Evolutionary conservation across 805 yeast genomes (phyloP), one percentile per base, ranked within the genome.

Genomic region (Candida arabinofermentans): DNA sequence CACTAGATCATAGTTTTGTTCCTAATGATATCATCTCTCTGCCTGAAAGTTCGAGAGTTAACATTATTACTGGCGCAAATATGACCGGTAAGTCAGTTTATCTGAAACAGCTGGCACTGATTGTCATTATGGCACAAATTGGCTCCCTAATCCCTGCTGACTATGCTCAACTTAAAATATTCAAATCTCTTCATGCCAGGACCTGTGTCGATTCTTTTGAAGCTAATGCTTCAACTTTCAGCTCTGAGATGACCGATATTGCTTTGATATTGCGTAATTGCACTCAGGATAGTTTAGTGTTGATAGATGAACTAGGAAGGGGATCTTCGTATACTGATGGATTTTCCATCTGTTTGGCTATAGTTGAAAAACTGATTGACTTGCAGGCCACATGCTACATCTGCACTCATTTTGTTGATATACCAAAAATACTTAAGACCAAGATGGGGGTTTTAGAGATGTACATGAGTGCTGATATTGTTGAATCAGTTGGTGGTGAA

Each of bases 81-180:
- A 75, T 76, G 81, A 79, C 82, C 37, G 85, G 84, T 2, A 79
- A 79, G 50, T 77, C 83, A 0, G 72, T 78, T 5, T 75, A 74
- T 44, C 67, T 79, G 31, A 70, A 71, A 38, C 81, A 77, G 48
- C 64, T 75, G 7, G 77, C 79, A 1, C 48, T 76, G 6, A 48
- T 75, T 8, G 62, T 65, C 2, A 67, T 79, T 6, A 64, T 80
- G 70, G 74, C 79, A 0, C 86, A 81, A 51, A 70, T 78, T 23
- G 86, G 86, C 0, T 70, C 75, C 8, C 74, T 65, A 26, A 39
- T 73, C 0, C 77, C 77, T 0, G 76, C 78, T 8, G 63, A 62
- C 4, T 59, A 54, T 46, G 79, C 74, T 0, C 53, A 49, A 5
- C 40, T 74, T 22, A 75, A 69, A 3, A 59, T 74, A 2, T 72